phyloP scores from a whole-genome alignment of 305 asterid genomes.

The Fraxinus dipetala region DNA sequence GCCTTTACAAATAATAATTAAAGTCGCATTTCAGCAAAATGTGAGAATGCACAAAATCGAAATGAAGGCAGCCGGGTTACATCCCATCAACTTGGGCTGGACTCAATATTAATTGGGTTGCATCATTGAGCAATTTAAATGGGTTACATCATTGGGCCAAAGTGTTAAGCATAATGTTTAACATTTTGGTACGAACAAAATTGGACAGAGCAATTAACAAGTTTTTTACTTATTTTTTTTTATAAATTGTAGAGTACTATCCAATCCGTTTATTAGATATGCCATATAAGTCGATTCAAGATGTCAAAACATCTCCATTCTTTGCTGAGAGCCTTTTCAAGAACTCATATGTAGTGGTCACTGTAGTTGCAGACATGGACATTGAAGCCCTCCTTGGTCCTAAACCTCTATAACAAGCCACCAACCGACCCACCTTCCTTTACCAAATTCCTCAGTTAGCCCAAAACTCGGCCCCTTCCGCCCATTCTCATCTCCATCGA shows the following conservation, averaged over 20 bases:
- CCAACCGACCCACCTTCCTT: slow-evolving; percentile 66
- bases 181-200: background rate
- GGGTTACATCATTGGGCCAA: no score
- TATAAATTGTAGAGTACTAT: background rate
- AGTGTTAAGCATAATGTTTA: no score
- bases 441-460: slow-evolving; percentile 57
- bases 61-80: no score
- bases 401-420: slow-evolving; percentile 74
- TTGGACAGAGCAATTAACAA: background rate
- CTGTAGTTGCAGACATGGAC: no score
- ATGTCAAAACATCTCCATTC: slow-evolving; percentile 43
- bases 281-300: slow-evolving; percentile 8
- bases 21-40: no score
- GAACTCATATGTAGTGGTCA: slow-evolving; percentile 70
- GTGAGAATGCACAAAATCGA: no score
- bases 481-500: slow-evolving; percentile 61
- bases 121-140: no score
- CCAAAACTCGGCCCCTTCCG: slow-evolving; percentile 53
- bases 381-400: slow-evolving; percentile 68
- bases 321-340: slow-evolving; percentile 65
- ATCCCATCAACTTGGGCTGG: no score
- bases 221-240: background rate
- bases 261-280: background rate
- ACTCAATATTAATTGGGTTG: no score
- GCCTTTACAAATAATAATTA: no score